phyloP scores from a whole-genome alignment of 192 early-diverging fungal species.

The Lunasporangiospora selenospora region DNA sequence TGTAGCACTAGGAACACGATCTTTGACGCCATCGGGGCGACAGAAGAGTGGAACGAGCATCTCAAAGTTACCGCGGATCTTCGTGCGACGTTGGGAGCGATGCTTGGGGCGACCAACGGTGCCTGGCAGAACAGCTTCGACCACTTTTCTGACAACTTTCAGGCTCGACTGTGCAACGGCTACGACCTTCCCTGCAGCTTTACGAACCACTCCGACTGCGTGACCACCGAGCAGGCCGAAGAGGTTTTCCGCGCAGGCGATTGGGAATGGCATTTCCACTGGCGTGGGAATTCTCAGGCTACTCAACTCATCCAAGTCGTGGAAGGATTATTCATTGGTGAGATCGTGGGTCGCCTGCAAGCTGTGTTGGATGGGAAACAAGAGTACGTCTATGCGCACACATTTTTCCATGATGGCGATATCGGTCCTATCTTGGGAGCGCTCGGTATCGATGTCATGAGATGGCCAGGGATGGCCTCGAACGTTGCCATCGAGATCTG shows the following conservation, averaged over 20 bases:
- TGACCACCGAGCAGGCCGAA: not conserved
- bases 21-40: conserved; percentile 1
- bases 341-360: conserved; percentile 4
- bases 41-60: not conserved
- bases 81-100: not conserved
- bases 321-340: conserved; percentile 3
- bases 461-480: conserved; percentile 1
- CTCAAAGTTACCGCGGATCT: not conserved
- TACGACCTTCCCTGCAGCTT: not conserved
- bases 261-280: conserved; percentile 3
- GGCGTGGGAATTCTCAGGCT: not conserved
- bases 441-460: not conserved
- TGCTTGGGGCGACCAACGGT: conserved; percentile 2
- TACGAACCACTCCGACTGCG: not conserved
- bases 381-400: conserved; percentile 1
- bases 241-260: conserved; percentile 3
- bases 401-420: conserved; percentile 3
- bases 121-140: not conserved
- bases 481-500: conserved; percentile 4
- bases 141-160: conserved; percentile 3
- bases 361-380: conserved; percentile 2
- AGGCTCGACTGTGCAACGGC: not conserved
- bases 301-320: not conserved
- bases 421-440: conserved; percentile 1
- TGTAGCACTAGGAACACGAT: not conserved